Evolutionary conservation across 1,139 yeast species (phyloP).

Genomic region (Geotrichum restrictum): DNA sequence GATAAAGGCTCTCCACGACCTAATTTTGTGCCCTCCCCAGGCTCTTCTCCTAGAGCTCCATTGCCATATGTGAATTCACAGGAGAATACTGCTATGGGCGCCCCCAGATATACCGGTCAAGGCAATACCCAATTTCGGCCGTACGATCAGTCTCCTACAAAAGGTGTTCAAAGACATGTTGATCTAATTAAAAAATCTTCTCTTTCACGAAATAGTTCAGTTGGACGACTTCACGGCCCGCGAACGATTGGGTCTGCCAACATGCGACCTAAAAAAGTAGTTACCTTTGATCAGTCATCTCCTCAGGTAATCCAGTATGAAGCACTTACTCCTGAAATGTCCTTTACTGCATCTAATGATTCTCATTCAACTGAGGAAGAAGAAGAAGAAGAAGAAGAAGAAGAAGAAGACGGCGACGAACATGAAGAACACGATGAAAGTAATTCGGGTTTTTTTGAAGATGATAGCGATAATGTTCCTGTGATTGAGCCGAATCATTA

Average conservation of each 20-base stretch:
- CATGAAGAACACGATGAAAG: conserved; percentile 24
- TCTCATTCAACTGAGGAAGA: conserved; percentile 25
- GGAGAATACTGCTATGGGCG: neutral
- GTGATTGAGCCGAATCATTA: conserved; percentile 29
- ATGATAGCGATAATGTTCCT: conserved; percentile 25
- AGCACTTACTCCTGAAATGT: conserved; percentile 40
- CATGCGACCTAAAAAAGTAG: conserved; percentile 31
- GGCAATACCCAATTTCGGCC: neutral
- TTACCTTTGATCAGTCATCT: conserved; percentile 38
- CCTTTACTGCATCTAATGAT: conserved; percentile 31
- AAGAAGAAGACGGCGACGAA: conserved; percentile 23
- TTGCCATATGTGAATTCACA: neutral
- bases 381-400: conserved; percentile 28
- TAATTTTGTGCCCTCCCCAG: neutral
- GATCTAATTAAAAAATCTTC: conserved; percentile 24
- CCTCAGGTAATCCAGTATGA: conserved; percentile 44
- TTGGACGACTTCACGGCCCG: conserved; percentile 35
- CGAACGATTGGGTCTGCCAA: conserved; percentile 25
- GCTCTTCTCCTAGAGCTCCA: neutral
- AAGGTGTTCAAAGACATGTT: neutral
- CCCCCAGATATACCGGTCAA: neutral
- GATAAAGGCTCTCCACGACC: conserved; percentile 19
- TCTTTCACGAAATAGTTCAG: conserved; percentile 31
- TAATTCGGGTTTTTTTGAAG: conserved; percentile 32
- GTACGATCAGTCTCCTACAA: neutral